Base-by-base conservation (phyloP, 352 stramenopile genomes). In the Aphanomyces cochlioides region DNA sequence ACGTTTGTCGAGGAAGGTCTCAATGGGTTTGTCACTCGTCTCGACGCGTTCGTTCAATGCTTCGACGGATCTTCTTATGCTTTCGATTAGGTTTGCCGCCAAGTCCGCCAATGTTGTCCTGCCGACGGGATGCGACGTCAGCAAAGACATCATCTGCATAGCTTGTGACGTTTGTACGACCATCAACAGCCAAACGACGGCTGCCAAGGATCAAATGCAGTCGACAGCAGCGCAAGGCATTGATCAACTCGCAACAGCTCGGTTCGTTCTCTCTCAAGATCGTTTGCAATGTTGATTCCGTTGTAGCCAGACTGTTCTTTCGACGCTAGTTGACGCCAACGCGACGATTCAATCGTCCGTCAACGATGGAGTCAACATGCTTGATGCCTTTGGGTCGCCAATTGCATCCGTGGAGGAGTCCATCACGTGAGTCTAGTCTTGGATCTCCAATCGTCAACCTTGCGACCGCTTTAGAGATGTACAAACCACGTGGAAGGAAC, bases 1-100 rank as follows among this genome's bases (percentile, higher is more conserved):
- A 69, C 69, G 45, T 87, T 89, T 45, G 83, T 90, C 54, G 73
- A 84, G 15, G 47, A 53, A 1, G 83, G 82, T 7, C 60, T 79
- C 50, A 41, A 64, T 2, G 70, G 64, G 21, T 47, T 89, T 28
- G 81, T 74, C 0, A 48, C 4, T 7, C 53, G 72, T 10, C 79
- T 90, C 28, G 53, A 68, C 34, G 50, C 37, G 1, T 83, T 88
- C 28, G 28, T 28, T 28, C 28, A 28, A 28, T 28, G 28, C 28
- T 28, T 28, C 28, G 2, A 28, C 28, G 28, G 28, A 28, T 28
- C 28, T 28, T 28, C 28, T 28, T 28, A 28, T 28, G 28, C 28
- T 0, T 28, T 28, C 28, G 28, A 28, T 28, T 28, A 28, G 28
- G 2, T 28, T 28, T 28, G 28, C 28, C 28, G 28, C 28, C 28